A percentile compares a stretch with the other conserved stretches of the same genome.
Conservation (phyloP, 2,329 filamentous ascomycete genomes). For the Sclerotinia minor region DNA sequence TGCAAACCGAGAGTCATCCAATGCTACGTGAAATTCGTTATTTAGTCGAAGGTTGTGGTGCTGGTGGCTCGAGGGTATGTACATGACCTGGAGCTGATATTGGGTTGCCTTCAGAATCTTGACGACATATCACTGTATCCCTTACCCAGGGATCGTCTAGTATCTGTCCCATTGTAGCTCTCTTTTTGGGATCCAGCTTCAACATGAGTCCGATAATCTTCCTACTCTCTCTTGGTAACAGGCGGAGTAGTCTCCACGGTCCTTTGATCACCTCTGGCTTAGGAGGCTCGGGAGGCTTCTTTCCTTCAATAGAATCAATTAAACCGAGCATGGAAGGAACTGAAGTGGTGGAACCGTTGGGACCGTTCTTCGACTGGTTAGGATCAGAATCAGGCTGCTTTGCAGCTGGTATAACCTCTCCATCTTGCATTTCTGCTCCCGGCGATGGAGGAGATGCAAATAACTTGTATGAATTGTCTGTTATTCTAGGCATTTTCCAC, state of each 20-base stretch:
- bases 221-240: slow-evolving; percentile 85
- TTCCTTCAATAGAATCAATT: slow-evolving; percentile 7
- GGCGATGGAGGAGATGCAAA: slow-evolving; percentile 85
- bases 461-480: slow-evolving; percentile 92
- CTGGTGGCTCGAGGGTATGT: slow-evolving; percentile 78
- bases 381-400: slow-evolving; percentile 21
- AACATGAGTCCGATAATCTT: slow-evolving; percentile 93
- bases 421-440: slow-evolving; percentile 48
- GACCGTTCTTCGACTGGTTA: neutral
- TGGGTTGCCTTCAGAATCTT: slow-evolving; percentile 74
- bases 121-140: slow-evolving; percentile 78
- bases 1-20: slow-evolving; percentile 26
- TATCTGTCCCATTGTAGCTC: slow-evolving; percentile 84
- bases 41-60: slow-evolving; percentile 42
- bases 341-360: neutral
- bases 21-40: slow-evolving; percentile 27
- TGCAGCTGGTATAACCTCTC: slow-evolving; percentile 27
- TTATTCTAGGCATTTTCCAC: slow-evolving; percentile 90
- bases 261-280: slow-evolving; percentile 78
- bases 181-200: slow-evolving; percentile 78
- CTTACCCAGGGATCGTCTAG: slow-evolving; percentile 88
- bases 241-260: slow-evolving; percentile 83
- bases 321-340: neutral
- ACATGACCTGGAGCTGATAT: slow-evolving; percentile 74
- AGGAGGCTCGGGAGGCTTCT: slow-evolving; percentile 43